Percentiles rank a stretch among this genome's conserved stretches.
Conservation (phyloP, 106 monocot genomes). For the Vanilla planifolia region DNA sequence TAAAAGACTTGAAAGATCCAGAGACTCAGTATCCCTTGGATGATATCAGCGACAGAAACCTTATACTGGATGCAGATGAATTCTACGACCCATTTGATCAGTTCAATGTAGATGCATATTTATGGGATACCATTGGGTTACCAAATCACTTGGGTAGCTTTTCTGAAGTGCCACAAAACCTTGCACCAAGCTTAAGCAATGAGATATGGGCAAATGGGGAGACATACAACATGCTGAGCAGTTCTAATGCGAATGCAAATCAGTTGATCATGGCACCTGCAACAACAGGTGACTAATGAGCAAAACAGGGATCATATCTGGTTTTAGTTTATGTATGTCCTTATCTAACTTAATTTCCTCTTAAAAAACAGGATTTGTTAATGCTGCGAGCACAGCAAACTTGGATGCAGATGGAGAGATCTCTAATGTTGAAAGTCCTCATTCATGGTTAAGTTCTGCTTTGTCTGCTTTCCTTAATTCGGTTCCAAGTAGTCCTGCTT, state of each 20-base stretch:
- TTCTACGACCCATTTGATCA: slow-evolving; percentile 31
- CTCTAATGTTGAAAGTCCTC: slow-evolving; percentile 2
- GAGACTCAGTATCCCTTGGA: slow-evolving; percentile 9
- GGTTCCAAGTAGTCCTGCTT: slow-evolving; percentile 68
- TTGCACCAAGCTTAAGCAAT: slow-evolving; percentile 18
- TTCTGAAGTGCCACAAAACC: slow-evolving; percentile 14
- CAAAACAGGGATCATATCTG: too few relatives aligned
- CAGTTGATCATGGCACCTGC: slow-evolving; percentile 3
- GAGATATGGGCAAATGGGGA: slow-evolving; percentile 35
- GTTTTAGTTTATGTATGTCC: slow-evolving; percentile 14
- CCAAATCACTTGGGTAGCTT: slow-evolving; percentile 18
- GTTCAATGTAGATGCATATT: slow-evolving; percentile 35
- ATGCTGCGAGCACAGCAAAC: too few relatives aligned
- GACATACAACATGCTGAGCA: slow-evolving; percentile 2
- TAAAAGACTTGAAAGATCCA: slow-evolving; percentile 43
- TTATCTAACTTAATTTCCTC: too few relatives aligned
- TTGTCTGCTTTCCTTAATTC: slow-evolving; percentile 45
- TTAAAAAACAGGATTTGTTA: not conserved
- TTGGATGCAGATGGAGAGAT: too few relatives aligned
- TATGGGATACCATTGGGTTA: slow-evolving; percentile 18
- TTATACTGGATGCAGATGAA: slow-evolving; percentile 5
- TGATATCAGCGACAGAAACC: slow-evolving; percentile 9
- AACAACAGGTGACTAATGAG: slow-evolving; percentile 43
- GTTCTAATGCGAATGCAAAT: slow-evolving; percentile 3
- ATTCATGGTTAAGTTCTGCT: slow-evolving; percentile 51